Conservation (phyloP, 169 alveolate genomes). For the Plasmodium falciparum region DNA sequence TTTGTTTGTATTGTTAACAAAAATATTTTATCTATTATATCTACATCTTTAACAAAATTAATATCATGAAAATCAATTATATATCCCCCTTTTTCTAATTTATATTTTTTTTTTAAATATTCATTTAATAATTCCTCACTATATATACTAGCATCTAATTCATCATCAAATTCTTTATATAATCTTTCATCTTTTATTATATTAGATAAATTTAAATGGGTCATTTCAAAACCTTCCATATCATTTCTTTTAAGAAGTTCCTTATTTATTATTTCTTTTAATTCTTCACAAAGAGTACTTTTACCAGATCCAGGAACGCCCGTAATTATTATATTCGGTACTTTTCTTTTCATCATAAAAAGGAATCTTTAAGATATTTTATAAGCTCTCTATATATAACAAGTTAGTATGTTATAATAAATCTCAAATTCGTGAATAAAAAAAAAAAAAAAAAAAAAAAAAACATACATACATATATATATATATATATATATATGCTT, state of each 20-base stretch:
- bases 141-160: constrained; percentile 81
- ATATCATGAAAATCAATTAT: constrained; percentile 83
- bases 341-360: background rate
- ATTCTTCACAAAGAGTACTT: constrained; percentile 76
- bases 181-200: constrained; percentile 78
- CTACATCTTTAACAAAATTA: constrained; percentile 77
- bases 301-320: constrained; percentile 88
- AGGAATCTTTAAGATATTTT: too few species aligned
- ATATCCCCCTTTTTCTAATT: constrained; percentile 75
- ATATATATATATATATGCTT: too few species aligned
- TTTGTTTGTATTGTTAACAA: constrained; percentile 27
- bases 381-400: too few species aligned
- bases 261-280: constrained; percentile 27
- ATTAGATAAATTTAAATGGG: constrained; percentile 80
- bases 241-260: background rate
- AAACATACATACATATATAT: too few species aligned
- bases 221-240: constrained; percentile 10
- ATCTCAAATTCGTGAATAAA: too few species aligned
- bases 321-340: constrained; percentile 81
- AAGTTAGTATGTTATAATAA: too few species aligned
- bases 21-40: constrained; percentile 41
- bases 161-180: constrained; percentile 82
- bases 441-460: too few species aligned
- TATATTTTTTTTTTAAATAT: constrained; percentile 31
- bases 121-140: constrained; percentile 78